Percentiles rank a stretch among this genome's conserved stretches.
Conservation (phyloP, 2,329 filamentous ascomycete genomes). For the Taxawa tesnikishii region DNA sequence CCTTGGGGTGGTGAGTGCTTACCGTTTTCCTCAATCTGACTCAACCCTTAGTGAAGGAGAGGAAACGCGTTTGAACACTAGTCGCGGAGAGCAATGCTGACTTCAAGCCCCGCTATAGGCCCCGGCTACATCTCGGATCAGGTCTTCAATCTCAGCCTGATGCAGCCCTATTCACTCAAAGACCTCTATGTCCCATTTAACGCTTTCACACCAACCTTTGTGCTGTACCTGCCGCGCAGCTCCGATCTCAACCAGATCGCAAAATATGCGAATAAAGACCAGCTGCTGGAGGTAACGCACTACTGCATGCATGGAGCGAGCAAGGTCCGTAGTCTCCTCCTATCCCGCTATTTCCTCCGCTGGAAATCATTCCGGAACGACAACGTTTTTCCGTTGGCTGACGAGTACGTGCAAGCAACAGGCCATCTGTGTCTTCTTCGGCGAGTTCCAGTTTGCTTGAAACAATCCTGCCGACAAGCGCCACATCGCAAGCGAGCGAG, state of each 20-base stretch:
- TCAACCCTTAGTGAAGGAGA: slow-evolving; percentile 5
- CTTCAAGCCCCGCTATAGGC: slow-evolving; percentile 25
- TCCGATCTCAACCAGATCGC: slow-evolving; percentile 74
- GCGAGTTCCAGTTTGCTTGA: slow-evolving; percentile 31
- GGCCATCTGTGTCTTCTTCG: slow-evolving; percentile 48
- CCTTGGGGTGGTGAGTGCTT: slow-evolving; percentile 56
- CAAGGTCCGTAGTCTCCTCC: slow-evolving; percentile 44
- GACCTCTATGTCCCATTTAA: slow-evolving; percentile 52
- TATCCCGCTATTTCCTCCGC: background rate
- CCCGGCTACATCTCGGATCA: slow-evolving; percentile 51
- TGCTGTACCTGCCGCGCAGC: slow-evolving; percentile 75
- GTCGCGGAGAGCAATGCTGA: no score
- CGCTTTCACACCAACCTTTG: slow-evolving; percentile 39
- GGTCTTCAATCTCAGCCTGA: slow-evolving; percentile 71
- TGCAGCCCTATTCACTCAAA: slow-evolving; percentile 73
- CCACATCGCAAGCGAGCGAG: no score
- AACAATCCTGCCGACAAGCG: background rate
- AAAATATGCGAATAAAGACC: slow-evolving; percentile 27
- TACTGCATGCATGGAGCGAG: slow-evolving; percentile 87
- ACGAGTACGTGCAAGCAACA: no score
- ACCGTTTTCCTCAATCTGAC: background rate
- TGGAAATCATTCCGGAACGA: slow-evolving; percentile 7
- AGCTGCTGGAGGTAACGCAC: slow-evolving; percentile 65
- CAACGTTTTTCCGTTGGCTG: no score
- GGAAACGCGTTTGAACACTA: no score